These are phyloP conservation scores for Sporodiniella umbellata DNA, from an alignment of 371 early-diverging fungal genomes.

Conservation along the genomic window DNA sequence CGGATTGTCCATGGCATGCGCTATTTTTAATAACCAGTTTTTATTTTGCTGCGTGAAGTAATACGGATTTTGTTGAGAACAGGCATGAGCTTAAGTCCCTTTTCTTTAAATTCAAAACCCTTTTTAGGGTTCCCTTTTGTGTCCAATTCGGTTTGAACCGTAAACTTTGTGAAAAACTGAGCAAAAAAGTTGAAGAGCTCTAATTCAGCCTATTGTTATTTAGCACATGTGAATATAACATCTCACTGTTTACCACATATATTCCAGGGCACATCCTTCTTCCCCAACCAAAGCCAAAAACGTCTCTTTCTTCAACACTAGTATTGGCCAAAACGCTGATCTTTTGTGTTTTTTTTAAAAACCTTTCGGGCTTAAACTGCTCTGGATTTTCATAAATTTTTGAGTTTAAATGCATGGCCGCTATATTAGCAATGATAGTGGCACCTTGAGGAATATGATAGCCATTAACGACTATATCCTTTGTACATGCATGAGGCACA, in stretches of 20 bases:
- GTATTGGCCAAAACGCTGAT: slow-evolving; percentile 1
- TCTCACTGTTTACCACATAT: slow-evolving; percentile 1
- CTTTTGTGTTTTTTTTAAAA: not conserved
- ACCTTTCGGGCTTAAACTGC: slow-evolving; percentile 6
- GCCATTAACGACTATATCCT: not conserved
- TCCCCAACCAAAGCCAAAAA: slow-evolving; percentile 8
- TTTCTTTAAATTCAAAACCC: too few species aligned
- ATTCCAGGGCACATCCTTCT: slow-evolving; percentile 7
- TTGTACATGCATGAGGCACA: slow-evolving; percentile 1
- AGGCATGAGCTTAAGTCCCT: too few species aligned
- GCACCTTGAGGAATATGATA: slow-evolving; percentile 7
- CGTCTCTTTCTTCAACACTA: slow-evolving; percentile 1
- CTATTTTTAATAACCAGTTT: too few species aligned
- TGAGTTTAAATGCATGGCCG: slow-evolving; percentile 1
- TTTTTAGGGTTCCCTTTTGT: not conserved
- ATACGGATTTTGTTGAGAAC: too few species aligned
- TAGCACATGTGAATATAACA: not conserved
- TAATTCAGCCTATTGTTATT: slow-evolving; percentile 5
- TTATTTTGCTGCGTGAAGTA: too few species aligned
- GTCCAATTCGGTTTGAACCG: slow-evolving; percentile 1
- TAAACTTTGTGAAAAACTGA: slow-evolving; percentile 5
- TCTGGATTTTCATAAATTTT: slow-evolving; percentile 1
- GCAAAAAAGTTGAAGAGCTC: slow-evolving; percentile 10
- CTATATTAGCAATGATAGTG: slow-evolving; percentile 1
- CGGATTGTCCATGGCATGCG: too few species aligned